Conservation (phyloP, 2,329 filamentous ascomycete species). For the Apiospora aurea region DNA sequence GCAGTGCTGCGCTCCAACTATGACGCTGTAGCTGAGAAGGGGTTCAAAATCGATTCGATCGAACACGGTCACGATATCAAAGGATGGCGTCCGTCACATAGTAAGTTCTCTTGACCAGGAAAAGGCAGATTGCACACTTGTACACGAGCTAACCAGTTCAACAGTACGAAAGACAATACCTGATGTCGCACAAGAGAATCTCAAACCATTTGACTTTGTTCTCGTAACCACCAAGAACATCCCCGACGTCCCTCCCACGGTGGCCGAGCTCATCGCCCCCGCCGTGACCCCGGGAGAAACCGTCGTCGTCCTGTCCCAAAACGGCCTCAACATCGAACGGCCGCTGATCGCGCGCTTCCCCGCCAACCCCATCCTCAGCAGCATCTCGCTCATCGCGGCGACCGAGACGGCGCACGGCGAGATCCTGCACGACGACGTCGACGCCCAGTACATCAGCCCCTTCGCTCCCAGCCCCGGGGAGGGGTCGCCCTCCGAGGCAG, state of each 20-base stretch:
- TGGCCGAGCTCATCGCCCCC: conserved; percentile 56
- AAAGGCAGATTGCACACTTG: too few species aligned
- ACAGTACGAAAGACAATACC: conserved; percentile 57
- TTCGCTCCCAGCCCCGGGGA: conserved; percentile 51
- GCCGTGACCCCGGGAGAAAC: conserved; percentile 59
- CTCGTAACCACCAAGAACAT: conserved; percentile 66
- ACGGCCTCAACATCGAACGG: conserved; percentile 69
- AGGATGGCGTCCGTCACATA: conserved; percentile 54
- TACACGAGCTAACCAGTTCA: conserved; percentile 15
- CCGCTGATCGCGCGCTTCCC: conserved; percentile 59
- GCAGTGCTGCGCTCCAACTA: conserved; percentile 65
- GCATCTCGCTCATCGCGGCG: conserved; percentile 59
- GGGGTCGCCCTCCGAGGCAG: conserved; percentile 34
- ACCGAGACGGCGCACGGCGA: conserved; percentile 54
- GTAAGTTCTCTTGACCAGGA: conserved; percentile 37
- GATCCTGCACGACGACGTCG: conserved; percentile 60
- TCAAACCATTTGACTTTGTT: conserved; percentile 59
- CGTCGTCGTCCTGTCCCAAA: conserved; percentile 64
- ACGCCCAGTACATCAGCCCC: conserved; percentile 57
- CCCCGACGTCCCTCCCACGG: conserved; percentile 57
- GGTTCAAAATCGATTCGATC: conserved; percentile 62
- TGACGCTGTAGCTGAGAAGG: conserved; percentile 51
- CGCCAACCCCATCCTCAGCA: conserved; percentile 58
- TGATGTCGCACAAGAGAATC: conserved; percentile 44
- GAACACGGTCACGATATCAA: conserved; percentile 58